Percentiles rank a stretch among this genome's conserved stretches.
Evolutionary conservation across 2,329 filamentous ascomycete genomes (phyloP).

Genomic region (Fusarium acutatum): DNA sequence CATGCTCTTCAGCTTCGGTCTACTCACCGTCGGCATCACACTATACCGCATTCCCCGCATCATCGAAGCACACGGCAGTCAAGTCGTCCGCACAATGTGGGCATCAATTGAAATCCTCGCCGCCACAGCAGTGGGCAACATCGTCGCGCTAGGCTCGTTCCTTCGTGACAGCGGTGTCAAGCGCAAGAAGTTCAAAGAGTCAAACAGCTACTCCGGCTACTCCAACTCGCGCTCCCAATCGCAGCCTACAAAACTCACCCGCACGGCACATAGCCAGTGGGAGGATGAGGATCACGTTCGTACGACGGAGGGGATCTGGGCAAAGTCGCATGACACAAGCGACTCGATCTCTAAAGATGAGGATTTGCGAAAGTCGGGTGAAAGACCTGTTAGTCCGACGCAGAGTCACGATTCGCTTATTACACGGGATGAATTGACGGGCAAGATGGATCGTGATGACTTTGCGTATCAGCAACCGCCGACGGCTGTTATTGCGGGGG

Average conservation of each 20-base stretch:
- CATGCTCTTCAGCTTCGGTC: slow-evolving; percentile 79
- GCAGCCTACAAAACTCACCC: slow-evolving; percentile 30
- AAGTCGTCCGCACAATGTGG: slow-evolving; percentile 85
- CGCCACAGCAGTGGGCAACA: slow-evolving; percentile 84
- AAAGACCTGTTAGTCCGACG: slow-evolving; percentile 36
- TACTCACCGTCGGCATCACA: slow-evolving; percentile 79
- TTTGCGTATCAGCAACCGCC: slow-evolving; percentile 22
- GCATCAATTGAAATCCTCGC: slow-evolving; percentile 89
- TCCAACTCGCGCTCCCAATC: slow-evolving; percentile 39
- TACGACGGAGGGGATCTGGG: slow-evolving; percentile 41
- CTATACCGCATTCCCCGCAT: slow-evolving; percentile 79
- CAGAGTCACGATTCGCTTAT: slow-evolving; percentile 43
- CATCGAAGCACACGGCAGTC: slow-evolving; percentile 71
- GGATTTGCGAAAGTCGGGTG: slow-evolving; percentile 16
- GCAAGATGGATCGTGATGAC: slow-evolving; percentile 19
- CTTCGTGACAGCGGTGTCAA: slow-evolving; percentile 87
- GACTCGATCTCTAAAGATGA: slow-evolving; percentile 35
- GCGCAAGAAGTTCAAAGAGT: slow-evolving; percentile 79
- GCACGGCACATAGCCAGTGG: slow-evolving; percentile 37
- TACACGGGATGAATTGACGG: slow-evolving; percentile 29
- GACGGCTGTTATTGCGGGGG: slow-evolving; percentile 26
- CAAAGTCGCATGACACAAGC: slow-evolving; percentile 28
- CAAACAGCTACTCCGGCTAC: slow-evolving; percentile 47
- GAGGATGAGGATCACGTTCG: slow-evolving; percentile 33
- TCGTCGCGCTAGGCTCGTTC: slow-evolving; percentile 87